Evolutionary conservation across 2,329 filamentous ascomycete genomes (phyloP).

Genomic region (Cercospora sojina): DNA sequence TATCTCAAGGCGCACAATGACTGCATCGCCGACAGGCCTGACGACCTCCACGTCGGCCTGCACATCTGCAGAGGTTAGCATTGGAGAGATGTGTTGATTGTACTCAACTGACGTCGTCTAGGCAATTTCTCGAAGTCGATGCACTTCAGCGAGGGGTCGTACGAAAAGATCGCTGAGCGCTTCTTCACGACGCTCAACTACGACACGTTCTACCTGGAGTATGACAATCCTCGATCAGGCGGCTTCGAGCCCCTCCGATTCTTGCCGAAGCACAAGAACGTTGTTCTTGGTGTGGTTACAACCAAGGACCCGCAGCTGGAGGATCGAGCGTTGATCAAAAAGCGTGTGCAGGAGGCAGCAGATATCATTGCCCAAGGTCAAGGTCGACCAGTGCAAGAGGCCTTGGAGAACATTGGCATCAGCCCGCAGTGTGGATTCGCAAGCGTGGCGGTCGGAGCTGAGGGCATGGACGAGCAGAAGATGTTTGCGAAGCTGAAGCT

Average conservation of each 20-base stretch:
- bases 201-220: conserved; percentile 44
- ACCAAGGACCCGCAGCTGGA: conserved; percentile 42
- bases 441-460: conserved; percentile 39
- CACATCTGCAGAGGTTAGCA: conserved; percentile 41
- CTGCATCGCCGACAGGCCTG: conserved; percentile 37
- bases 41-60: conserved; percentile 41
- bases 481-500: conserved; percentile 42
- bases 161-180: conserved; percentile 40
- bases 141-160: conserved; percentile 42
- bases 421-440: conserved; percentile 43
- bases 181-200: conserved; percentile 43
- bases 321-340: conserved; percentile 37
- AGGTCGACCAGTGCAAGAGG: conserved; percentile 38
- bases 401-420: conserved; percentile 41
- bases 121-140: conserved; percentile 42
- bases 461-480: conserved; percentile 42
- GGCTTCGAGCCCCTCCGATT: conserved; percentile 43
- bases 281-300: conserved; percentile 42
- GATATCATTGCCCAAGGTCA: conserved; percentile 42
- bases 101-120: conserved; percentile 15
- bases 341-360: conserved; percentile 38
- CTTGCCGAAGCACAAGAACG: conserved; percentile 42
- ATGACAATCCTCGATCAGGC: conserved; percentile 41
- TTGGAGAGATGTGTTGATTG: background rate
- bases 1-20: conserved; percentile 43